Base-by-base conservation (phyloP, 2,329 filamentous ascomycete species). In the Allantophomopsis lycopodina region DNA sequence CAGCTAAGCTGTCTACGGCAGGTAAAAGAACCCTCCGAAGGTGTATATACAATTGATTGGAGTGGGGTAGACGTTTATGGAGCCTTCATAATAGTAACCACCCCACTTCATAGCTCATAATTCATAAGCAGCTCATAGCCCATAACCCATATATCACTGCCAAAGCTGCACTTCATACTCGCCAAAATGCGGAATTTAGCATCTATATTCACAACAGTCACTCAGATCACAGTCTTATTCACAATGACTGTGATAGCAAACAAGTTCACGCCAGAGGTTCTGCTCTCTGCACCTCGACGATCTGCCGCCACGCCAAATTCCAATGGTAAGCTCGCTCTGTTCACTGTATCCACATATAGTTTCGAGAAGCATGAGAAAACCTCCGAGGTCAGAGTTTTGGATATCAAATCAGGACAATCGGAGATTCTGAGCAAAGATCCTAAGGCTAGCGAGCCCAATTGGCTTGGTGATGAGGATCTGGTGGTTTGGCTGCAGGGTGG, bases 191-290 rank as follows among this genome's bases (percentile, higher is more conserved):
- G 23, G 7, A 28, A 28, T 8, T 28, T 28, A 28, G 4, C 8
- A 5, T 28, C 23, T 10, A 10, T 28, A 12, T 28, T 28, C 23
- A 28, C 23, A 28, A 12, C 23, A 6, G 10, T 28, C 23, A 10
- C 23, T 8, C 23, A 28, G 23, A 28, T 30, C 37, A 23, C 35
- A 39, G n/a, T 34, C 32, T 37, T 40, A 42, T 48, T 47, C 57
- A 59, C 45, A 44, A 87, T 87, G 83, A 84, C 79, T 7, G 69
- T 83, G 54, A 69, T 70, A 48, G 78, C 79, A 8, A 66, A 68
- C 49, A 80, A 79, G 49, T 83, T 88, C 61, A 86, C 80, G 8
- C 81, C 83, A 4, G 73, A 85, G 65, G 79, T 84, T 48, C 68
- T 91, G 42, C 71, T 91, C 52, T 79, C 79, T 6, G 81, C 82